phyloP scores from a whole-genome alignment of 768 basidiomycete species.

The Macrocybe gigantea region DNA sequence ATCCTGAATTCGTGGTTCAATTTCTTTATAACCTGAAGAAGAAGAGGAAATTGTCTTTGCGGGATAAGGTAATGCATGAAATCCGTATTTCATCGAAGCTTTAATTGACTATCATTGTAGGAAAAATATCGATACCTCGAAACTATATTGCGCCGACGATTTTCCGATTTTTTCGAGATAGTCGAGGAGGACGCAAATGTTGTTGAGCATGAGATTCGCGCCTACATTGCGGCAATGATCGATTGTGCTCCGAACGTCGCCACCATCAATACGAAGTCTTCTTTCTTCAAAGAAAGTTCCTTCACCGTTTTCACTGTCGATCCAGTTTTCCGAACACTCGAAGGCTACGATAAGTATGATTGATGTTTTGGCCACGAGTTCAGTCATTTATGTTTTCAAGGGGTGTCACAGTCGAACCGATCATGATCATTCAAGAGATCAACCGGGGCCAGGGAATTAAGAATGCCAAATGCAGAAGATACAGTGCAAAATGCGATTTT shows the following conservation, averaged over 20 bases:
- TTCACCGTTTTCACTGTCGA: slow-evolving; percentile 1
- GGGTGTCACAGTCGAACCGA: not conserved
- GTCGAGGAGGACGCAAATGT: not conserved
- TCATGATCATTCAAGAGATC: not conserved
- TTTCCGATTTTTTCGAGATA: not conserved
- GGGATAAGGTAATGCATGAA: not conserved
- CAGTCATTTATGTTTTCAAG: not conserved
- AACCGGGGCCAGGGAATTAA: not conserved
- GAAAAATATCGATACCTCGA: not conserved
- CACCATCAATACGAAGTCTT: not conserved
- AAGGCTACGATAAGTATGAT: slow-evolving; percentile 1
- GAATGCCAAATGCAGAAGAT: not conserved
- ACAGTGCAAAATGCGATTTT: slow-evolving; percentile 1
- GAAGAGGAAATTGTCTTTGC: not conserved
- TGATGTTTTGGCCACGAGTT: not conserved
- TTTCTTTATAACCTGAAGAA: not conserved
- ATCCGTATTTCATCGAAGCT: not conserved
- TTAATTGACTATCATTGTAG: not conserved
- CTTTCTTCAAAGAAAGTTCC: slow-evolving; percentile 1
- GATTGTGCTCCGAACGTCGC: slow-evolving; percentile 1
- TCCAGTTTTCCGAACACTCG: not conserved
- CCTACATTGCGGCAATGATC: not conserved
- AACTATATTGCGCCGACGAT: not conserved
- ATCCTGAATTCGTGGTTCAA: not conserved
- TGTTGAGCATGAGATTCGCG: not conserved